Base-by-base conservation (phyloP, 2,329 filamentous ascomycete species). In the Pseudohalonectria lignicola region DNA sequence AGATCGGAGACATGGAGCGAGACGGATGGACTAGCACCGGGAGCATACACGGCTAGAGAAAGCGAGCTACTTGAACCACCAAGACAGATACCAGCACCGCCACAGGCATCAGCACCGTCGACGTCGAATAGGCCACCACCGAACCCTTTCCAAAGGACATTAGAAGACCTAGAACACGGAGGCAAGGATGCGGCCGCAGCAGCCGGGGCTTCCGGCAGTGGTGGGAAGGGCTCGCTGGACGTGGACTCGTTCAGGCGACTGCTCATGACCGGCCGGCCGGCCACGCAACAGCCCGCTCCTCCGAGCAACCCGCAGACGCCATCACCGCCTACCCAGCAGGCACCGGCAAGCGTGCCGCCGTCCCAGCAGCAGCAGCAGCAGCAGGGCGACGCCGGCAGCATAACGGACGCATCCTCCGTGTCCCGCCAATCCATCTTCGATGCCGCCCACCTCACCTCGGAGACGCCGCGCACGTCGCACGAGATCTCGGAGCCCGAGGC, bases 161-260 rank as follows among this genome's bases (percentile, higher is more conserved):
- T 72, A 25, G 62, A 68, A 31, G 70, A 74, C 36, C 48, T 71
- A 37, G 70, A 74, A 41, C 55, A 54, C 19, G 48, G 52, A 4
- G 47, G 47, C 17, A 54, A 48, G 25, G 53, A 60, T 28, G 49
- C 53, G 29, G 48, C 54, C 15, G 51, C 60, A 17, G 49, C 55
- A 47, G 39, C 57, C 47, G 49, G 58, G 12, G 16, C 32, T 41
- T 1, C 31, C 41, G n/a, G n/a, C n/a, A n/a, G n/a, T n/a, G n/a
- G 37, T 61, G 49, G 60, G 8, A 67, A 61, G 46, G 61, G 55
- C 15, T 68, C 75, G 0, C 59, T 90, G 45, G 82, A 92, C 52
- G 85, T 90, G 1, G 77, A 86, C 52, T 78, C 83, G 7, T 92
- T 92, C 60, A 79, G 79, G 51, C 71, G 79, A 42, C 60, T 92